These are phyloP conservation scores for Diplodia corticola DNA, from an alignment of 2,329 filamentous ascomycete species.

Conservation along the genomic window DNA sequence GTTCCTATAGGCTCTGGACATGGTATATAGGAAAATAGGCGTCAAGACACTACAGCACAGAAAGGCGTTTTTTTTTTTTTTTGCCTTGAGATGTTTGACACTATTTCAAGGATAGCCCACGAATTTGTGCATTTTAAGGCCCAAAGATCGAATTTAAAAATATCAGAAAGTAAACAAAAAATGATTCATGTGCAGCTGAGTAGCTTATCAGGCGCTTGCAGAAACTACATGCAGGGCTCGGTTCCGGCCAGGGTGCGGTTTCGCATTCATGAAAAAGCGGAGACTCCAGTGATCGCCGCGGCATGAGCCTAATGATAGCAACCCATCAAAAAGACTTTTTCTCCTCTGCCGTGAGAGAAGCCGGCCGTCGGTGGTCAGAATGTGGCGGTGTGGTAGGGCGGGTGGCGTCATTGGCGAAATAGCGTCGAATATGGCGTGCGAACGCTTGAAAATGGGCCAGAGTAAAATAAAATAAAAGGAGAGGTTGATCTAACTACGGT, in stretches of 20 bases:
- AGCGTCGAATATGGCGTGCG: not conserved
- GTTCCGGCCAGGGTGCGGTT: not conserved
- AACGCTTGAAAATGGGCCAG: not conserved
- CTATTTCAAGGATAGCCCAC: not conserved
- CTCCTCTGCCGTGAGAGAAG: not conserved
- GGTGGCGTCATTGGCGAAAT: not conserved
- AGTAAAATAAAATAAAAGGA: not conserved
- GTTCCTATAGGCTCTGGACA: not conserved
- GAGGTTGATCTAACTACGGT: not conserved
- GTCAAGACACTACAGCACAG: not conserved
- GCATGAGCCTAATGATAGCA: not conserved
- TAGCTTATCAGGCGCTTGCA: not conserved
- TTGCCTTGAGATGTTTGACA: too few species aligned
- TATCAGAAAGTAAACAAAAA: not conserved
- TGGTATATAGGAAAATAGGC: not conserved
- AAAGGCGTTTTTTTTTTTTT: too few species aligned
- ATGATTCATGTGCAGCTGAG: not conserved
- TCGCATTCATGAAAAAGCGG: not conserved
- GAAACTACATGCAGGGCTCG: not conserved
- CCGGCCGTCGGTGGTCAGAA: not conserved
- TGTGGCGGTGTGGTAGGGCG: not conserved
- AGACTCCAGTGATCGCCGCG: not conserved
- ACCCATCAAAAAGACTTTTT: not conserved
- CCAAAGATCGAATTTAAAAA: not conserved
- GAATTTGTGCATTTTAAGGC: not conserved